Percentiles rank a stretch among this genome's conserved stretches.
phyloP scores from a whole-genome alignment of 2,329 filamentous ascomycete genomes.

The Claviceps sp. region DNA sequence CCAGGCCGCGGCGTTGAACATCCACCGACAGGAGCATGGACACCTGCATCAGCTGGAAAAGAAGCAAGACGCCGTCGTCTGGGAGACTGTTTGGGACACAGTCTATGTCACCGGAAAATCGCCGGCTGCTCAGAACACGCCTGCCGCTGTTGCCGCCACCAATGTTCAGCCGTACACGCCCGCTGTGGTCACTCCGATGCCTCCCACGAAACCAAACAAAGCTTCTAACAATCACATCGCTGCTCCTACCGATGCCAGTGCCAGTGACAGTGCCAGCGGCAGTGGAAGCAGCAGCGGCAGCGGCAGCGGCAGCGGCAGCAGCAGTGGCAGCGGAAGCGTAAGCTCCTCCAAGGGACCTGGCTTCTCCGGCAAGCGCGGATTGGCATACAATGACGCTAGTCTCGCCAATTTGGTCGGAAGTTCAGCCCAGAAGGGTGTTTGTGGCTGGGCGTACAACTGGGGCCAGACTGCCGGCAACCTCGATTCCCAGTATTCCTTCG shows the following conservation, averaged over 20 bases:
- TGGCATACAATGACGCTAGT: conserved; percentile 50
- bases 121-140: conserved; percentile 9
- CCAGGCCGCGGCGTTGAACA: conserved; percentile 28
- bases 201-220: too few relatives aligned
- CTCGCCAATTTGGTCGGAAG: conserved; percentile 38
- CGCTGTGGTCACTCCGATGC: conserved; percentile 2
- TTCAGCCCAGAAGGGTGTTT: conserved; percentile 20
- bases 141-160: conserved; percentile 6
- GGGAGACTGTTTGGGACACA: conserved; percentile 27
- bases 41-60: conserved; percentile 22
- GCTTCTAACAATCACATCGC: too few relatives aligned
- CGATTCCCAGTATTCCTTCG: conserved; percentile 37
- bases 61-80: conserved; percentile 22
- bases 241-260: too few relatives aligned
- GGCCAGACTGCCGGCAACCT: conserved; percentile 30
- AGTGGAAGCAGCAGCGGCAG: too few relatives aligned
- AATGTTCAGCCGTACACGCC: conserved; percentile 24
- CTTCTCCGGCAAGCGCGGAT: conserved; percentile 43
- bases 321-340: not conserved
- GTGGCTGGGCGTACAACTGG: conserved; percentile 61
- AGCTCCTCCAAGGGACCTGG: conserved; percentile 5
- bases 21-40: conserved; percentile 22
- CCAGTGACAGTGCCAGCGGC: too few relatives aligned
- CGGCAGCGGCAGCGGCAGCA: too few relatives aligned
- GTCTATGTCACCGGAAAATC: conserved; percentile 19